Conservation (phyloP, 495 filamentous ascomycete genomes). For the Neurospora intermedia region DNA sequence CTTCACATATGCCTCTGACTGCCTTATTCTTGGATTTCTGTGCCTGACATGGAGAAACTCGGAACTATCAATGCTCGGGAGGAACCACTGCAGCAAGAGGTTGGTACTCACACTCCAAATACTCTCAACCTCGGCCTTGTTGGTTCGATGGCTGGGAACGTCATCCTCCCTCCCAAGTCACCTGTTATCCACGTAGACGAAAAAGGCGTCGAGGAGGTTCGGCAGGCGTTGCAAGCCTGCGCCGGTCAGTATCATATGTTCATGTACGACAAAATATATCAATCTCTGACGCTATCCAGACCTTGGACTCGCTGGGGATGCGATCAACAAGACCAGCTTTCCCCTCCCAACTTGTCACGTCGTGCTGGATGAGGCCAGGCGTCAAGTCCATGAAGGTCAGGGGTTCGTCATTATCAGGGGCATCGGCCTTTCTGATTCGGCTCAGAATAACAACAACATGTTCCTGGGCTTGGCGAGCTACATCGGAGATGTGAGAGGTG, state of each 20-base stretch:
- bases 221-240: conserved; percentile 13
- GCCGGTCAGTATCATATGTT: conserved; percentile 22
- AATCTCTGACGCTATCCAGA: conserved; percentile 15
- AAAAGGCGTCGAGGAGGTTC: conserved; percentile 6
- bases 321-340: conserved; percentile 26
- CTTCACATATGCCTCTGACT: background rate
- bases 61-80: background rate
- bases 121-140: background rate
- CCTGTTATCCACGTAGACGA: conserved; percentile 4
- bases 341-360: conserved; percentile 25
- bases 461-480: conserved; percentile 43
- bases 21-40: background rate
- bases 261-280: background rate
- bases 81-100: background rate
- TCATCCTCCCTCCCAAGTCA: background rate
- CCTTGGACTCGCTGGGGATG: conserved; percentile 25
- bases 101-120: background rate
- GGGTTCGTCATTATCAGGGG: conserved; percentile 42
- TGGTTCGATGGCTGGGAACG: conserved; percentile 8
- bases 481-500: conserved; percentile 37
- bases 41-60: background rate
- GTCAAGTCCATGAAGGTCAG: conserved; percentile 28
- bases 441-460: conserved; percentile 36
- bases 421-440: conserved; percentile 20
- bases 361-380: conserved; percentile 21